Percentiles rank a stretch among this genome's conserved stretches.
phyloP scores from a whole-genome alignment of 176 grass and related monocot genomes.

The Bromus sterilis region DNA sequence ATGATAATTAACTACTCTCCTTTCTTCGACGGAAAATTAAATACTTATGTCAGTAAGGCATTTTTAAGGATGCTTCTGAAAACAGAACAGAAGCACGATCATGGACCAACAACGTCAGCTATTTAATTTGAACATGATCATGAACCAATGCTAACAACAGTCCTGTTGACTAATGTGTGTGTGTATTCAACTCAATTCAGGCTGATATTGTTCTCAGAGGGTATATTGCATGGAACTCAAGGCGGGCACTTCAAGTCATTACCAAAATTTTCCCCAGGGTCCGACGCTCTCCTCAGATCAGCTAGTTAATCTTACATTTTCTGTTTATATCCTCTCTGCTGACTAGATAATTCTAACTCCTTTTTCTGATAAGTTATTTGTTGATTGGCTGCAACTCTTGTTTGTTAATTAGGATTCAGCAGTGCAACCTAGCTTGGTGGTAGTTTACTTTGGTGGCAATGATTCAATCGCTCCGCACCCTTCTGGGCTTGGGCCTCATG shows the following conservation, averaged over 20 bases:
- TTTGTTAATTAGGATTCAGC: background rate
- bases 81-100: background rate
- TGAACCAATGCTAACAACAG: background rate
- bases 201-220: conserved; percentile 86
- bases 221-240: conserved; percentile 84
- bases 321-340: background rate
- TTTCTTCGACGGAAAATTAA: background rate
- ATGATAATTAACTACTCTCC: background rate
- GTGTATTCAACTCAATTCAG: conserved; percentile 30
- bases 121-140: background rate
- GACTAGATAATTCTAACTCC: background rate
- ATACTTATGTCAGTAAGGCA: background rate
- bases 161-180: background rate
- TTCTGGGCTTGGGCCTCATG: conserved; percentile 75
- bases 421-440: conserved; percentile 53
- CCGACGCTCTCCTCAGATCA: background rate
- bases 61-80: background rate
- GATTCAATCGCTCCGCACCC: conserved; percentile 61
- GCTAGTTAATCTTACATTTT: background rate
- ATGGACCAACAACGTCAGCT: background rate
- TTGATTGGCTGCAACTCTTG: conserved; percentile 5
- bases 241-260: conserved; percentile 69
- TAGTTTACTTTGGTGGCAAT: conserved; percentile 96
- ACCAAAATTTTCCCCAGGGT: conserved; percentile 86
- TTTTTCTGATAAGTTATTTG: background rate